Conservation (phyloP, 2,329 filamentous ascomycete species). For the Claviceps purpurea region DNA sequence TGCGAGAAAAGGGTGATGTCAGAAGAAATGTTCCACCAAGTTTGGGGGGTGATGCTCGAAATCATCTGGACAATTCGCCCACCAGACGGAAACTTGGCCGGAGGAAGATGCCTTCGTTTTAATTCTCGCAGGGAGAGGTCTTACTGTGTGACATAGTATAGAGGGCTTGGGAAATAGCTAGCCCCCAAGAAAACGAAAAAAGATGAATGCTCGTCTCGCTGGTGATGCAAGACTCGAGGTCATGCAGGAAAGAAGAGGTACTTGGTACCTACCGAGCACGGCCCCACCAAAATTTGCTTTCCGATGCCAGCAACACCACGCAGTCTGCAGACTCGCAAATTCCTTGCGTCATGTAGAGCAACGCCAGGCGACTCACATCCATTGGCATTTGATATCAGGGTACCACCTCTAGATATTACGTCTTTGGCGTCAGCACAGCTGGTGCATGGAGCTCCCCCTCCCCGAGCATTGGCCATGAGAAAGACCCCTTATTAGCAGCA, state of each 20-base stretch:
- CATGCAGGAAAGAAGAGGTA: neutral
- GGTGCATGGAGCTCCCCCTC: neutral
- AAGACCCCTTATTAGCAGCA: neutral
- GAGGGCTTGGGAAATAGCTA: too few relatives aligned
- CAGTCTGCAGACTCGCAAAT: neutral
- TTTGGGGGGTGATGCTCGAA: neutral
- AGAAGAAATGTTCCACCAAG: neutral
- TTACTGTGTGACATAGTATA: conserved; percentile 37
- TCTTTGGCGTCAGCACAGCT: neutral
- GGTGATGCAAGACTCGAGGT: neutral
- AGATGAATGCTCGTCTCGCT: neutral
- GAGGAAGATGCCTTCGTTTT: neutral
- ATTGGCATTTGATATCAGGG: too few relatives aligned
- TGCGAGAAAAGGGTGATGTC: neutral
- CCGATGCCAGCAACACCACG: too few relatives aligned
- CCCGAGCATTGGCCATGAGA: neutral
- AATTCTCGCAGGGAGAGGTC: conserved; percentile 4
- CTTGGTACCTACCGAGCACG: neutral
- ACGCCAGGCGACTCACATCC: too few relatives aligned
- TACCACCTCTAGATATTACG: neutral
- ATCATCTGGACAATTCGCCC: neutral
- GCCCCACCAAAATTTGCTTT: too few relatives aligned
- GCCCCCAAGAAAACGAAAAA: neutral
- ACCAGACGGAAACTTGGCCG: neutral
- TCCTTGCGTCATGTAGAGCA: too few relatives aligned